Evolutionary conservation across 495 filamentous ascomycete genomes (phyloP).

Genomic region (Recurvomyces mirabilis): DNA sequence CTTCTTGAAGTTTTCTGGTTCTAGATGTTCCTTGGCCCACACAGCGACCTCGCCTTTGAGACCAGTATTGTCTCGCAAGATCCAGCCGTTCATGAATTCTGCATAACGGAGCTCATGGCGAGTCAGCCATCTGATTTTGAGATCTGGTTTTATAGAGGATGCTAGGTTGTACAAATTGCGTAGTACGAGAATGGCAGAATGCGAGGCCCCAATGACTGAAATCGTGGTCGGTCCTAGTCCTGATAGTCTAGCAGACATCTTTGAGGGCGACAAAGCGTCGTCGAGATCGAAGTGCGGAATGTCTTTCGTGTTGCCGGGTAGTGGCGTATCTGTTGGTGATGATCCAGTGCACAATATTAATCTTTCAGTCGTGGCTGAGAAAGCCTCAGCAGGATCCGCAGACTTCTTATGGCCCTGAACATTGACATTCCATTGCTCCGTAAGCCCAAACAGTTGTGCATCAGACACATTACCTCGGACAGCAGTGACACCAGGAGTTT

Average conservation of each 20-base stretch:
- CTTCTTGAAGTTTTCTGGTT: slow-evolving; percentile 36
- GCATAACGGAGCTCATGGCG: slow-evolving; percentile 50
- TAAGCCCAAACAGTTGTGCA: slow-evolving; percentile 4
- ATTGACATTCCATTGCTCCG: slow-evolving; percentile 4
- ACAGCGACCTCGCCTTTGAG: slow-evolving; percentile 48
- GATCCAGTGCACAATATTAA: slow-evolving; percentile 51
- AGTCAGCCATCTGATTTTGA: slow-evolving; percentile 51
- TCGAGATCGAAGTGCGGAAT: slow-evolving; percentile 42
- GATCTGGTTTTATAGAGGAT: slow-evolving; percentile 36
- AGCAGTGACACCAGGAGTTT: slow-evolving; percentile 3
- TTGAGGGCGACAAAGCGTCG: slow-evolving; percentile 42
- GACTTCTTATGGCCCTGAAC: too few species aligned
- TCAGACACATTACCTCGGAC: slow-evolving; percentile 3
- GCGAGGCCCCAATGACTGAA: slow-evolving; percentile 49
- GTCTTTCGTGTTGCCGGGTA: slow-evolving; percentile 28
- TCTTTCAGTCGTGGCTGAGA: slow-evolving; percentile 15
- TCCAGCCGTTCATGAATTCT: slow-evolving; percentile 50
- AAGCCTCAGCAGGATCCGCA: background rate
- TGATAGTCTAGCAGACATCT: slow-evolving; percentile 37
- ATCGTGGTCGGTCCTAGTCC: slow-evolving; percentile 31
- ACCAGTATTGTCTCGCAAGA: slow-evolving; percentile 52
- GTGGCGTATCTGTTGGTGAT: slow-evolving; percentile 36
- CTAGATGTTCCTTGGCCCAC: slow-evolving; percentile 47
- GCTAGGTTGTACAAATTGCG: slow-evolving; percentile 47
- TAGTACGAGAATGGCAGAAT: slow-evolving; percentile 51